Percentiles rank a stretch among this genome's conserved stretches.
phyloP scores from a whole-genome alignment of 2,329 filamentous ascomycete species.

The Immersiporthe knoxdaviesiana region DNA sequence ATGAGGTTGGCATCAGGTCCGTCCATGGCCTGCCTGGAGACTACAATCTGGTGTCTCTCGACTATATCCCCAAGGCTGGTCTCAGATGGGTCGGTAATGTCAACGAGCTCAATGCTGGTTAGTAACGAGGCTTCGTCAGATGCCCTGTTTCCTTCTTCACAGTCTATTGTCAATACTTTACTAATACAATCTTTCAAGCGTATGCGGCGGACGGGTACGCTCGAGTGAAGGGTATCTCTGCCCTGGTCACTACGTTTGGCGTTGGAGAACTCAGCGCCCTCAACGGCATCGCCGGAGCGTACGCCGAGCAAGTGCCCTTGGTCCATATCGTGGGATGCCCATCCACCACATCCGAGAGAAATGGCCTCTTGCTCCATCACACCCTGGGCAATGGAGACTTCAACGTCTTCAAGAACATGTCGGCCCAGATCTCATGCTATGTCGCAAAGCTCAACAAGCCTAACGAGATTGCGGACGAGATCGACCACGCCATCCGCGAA shows the following conservation, averaged over 20 bases:
- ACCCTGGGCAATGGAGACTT: constrained; percentile 80
- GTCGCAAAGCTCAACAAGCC: constrained; percentile 73
- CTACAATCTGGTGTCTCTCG: constrained; percentile 71
- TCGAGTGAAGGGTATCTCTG: constrained; percentile 70
- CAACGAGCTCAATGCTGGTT: constrained; percentile 74
- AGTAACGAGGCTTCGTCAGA: constrained; percentile 33
- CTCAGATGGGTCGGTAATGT: constrained; percentile 70
- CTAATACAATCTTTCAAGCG: constrained; percentile 45
- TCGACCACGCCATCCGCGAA: constrained; percentile 76
- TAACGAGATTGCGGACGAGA: constrained; percentile 70
- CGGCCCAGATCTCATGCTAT: constrained; percentile 69
- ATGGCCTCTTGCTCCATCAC: constrained; percentile 62
- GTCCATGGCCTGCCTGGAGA: constrained; percentile 73
- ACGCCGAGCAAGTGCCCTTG: constrained; percentile 71
- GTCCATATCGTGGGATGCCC: constrained; percentile 68
- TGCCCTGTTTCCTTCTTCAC: too few relatives aligned
- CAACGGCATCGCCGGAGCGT: constrained; percentile 75
- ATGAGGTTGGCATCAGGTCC: constrained; percentile 66
- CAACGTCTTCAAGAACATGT: constrained; percentile 82
- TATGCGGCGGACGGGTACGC: constrained; percentile 84
- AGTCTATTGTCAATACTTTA: constrained; percentile 22
- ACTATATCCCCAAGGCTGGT: constrained; percentile 63
- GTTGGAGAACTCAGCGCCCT: constrained; percentile 75
- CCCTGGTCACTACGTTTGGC: constrained; percentile 75
- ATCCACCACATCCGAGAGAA: constrained; percentile 51